Evolutionary conservation across 495 filamentous ascomycete species (phyloP), one percentile per base, ranked within the genome.

Genomic region (Penicillium diatomitis): DNA sequence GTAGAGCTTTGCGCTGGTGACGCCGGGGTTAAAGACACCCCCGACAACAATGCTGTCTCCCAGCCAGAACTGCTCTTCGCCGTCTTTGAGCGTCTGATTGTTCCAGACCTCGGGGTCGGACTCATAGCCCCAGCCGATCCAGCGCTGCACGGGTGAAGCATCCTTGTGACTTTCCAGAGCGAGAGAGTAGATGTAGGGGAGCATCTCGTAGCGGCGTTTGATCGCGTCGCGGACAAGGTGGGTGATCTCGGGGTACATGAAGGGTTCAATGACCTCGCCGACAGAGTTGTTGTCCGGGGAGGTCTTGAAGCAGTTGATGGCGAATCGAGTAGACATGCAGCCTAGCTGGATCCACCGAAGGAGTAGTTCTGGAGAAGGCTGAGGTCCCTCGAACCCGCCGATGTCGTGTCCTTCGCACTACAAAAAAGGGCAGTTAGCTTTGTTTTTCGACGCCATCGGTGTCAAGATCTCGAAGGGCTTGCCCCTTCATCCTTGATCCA

Each of bases 221-320:
- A 87, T 84, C 8, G 80, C 70, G 36, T 73, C 69, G 7, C 82
- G 79, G 41, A 87, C 65, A 2, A 79, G 55, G 0, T 74, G 77
- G 0, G 76, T 74, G 46, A 80, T 76, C 46, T 81, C 76, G 0
- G 81, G 79, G 56, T 85, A 84, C 80, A 85, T 84, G 78, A 79
- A 86, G 2, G 82, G 82, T 62, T 85, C 82, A 48, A 85, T 87
- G 8, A 87, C 81, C 4, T 84, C 82, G 9, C 82, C 82, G 47
- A 80, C 67, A 3, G 70, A 65, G 56, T 75, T 84, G 54, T 85
- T 74, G 7, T 75, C 65, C 2, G 73, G 70, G 7, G 76, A 75
- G 4, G 83, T 85, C 62, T 86, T 86, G 74, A 82, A 86, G 61
- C 82, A 85, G 65, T 86, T 86, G 69, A 86, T 85, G 5, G 83